Conservation (phyloP, 2,329 filamentous ascomycete genomes). For the Celoporthe dispersa region DNA sequence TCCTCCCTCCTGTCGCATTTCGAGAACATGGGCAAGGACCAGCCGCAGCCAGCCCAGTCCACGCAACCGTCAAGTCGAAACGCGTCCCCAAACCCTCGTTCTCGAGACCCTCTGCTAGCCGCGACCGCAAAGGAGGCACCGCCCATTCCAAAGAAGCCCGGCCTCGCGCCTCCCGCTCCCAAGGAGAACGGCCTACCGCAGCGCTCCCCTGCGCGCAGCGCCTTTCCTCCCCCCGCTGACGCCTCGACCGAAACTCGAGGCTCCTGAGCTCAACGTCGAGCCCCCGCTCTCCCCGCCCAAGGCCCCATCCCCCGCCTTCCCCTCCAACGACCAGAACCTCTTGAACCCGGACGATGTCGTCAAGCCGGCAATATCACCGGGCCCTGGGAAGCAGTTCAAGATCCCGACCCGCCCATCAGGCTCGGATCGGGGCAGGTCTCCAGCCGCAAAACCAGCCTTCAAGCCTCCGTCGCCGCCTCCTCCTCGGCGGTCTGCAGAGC, state of each 20-base stretch:
- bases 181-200: conserved; percentile 32
- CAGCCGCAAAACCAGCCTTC: conserved; percentile 52
- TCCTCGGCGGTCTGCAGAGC: conserved; percentile 64
- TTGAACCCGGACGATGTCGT: conserved; percentile 53
- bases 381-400: conserved; percentile 52
- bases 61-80: conserved; percentile 40
- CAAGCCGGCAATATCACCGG: conserved; percentile 45
- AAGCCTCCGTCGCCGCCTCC: conserved; percentile 67
- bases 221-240: conserved; percentile 51
- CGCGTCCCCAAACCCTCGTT: conserved; percentile 43
- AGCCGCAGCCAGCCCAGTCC: conserved; percentile 33
- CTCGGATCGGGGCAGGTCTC: conserved; percentile 45
- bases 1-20: conserved; percentile 82
- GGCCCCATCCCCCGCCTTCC: conserved; percentile 40
- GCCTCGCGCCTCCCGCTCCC: conserved; percentile 26
- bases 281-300: conserved; percentile 73
- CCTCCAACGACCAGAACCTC: conserved; percentile 48
- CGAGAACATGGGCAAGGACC: conserved; percentile 70
- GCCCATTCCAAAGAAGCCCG: conserved; percentile 42
- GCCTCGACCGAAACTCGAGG: conserved; percentile 50
- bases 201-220: conserved; percentile 34
- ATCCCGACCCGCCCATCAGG: conserved; percentile 55
- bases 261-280: conserved; percentile 68
- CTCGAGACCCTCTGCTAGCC: conserved; percentile 43
- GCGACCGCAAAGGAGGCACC: conserved; percentile 42